phyloP scores from a whole-genome alignment of 2,329 filamentous ascomycete species.

The Monosporascus sp. region DNA sequence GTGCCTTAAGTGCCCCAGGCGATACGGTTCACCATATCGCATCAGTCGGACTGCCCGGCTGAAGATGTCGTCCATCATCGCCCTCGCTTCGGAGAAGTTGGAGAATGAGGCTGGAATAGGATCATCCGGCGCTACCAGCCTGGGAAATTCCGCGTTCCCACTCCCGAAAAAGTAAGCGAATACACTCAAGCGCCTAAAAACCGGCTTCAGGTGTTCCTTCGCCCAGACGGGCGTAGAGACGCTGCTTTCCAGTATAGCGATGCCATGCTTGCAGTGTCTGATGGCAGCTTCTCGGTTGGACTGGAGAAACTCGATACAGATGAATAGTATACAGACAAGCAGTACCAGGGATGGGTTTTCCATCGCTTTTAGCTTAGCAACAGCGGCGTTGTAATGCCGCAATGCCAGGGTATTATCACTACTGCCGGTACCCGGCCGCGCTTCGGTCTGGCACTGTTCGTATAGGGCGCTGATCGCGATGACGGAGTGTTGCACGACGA shows the following conservation, averaged over 20 bases:
- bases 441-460: slow-evolving; percentile 21
- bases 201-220: slow-evolving; percentile 26
- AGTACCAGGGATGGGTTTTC: slow-evolving; percentile 30
- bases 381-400: slow-evolving; percentile 35
- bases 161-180: slow-evolving; percentile 35
- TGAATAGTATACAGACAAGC: slow-evolving; percentile 35
- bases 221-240: slow-evolving; percentile 21
- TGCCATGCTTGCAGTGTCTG: slow-evolving; percentile 33
- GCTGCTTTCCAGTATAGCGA: slow-evolving; percentile 27
- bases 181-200: slow-evolving; percentile 34
- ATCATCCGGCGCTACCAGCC: slow-evolving; percentile 16
- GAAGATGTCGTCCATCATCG: slow-evolving; percentile 23
- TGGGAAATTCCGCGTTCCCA: slow-evolving; percentile 16
- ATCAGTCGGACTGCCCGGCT: slow-evolving; percentile 25
- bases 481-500: slow-evolving; percentile 31
- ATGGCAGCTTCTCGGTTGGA: slow-evolving; percentile 30
- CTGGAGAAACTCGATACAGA: slow-evolving; percentile 37
- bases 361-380: slow-evolving; percentile 25
- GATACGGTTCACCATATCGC: slow-evolving; percentile 22
- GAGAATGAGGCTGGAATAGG: slow-evolving; percentile 14
- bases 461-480: slow-evolving; percentile 35
- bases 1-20: slow-evolving; percentile 13
- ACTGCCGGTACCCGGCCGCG: slow-evolving; percentile 2
- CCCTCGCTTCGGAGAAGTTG: slow-evolving; percentile 22
- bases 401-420: slow-evolving; percentile 28